A percentile compares a stretch with the other conserved stretches of the same genome.
These are phyloP conservation scores for Termitomyces sp. DNA, from an alignment of 768 basidiomycete genomes.

Conservation along the genomic window DNA sequence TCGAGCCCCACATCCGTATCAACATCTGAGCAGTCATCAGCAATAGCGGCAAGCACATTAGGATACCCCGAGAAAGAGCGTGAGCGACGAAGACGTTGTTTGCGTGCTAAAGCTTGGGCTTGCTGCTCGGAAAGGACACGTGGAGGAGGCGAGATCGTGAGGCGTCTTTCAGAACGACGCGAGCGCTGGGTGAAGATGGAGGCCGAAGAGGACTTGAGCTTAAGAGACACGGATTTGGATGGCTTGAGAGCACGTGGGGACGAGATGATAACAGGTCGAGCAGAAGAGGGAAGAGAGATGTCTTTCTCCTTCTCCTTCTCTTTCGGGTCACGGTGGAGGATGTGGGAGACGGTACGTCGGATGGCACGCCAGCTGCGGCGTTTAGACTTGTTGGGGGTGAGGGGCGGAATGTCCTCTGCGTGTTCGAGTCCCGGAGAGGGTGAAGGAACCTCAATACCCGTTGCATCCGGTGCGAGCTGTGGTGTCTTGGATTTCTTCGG, in stretches of 20 bases:
- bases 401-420: neutral
- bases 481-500: neutral
- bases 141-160: constrained; percentile 6
- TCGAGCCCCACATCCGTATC: constrained; percentile 16
- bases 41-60: constrained; percentile 10
- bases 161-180: constrained; percentile 2
- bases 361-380: constrained; percentile 16
- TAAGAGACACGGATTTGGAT: constrained; percentile 1
- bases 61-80: constrained; percentile 20
- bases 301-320: constrained; percentile 1
- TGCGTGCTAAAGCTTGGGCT: neutral
- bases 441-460: neutral
- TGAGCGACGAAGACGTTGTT: constrained; percentile 13
- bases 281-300: neutral
- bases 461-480: neutral
- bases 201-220: constrained; percentile 13
- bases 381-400: neutral
- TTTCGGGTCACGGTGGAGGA: constrained; percentile 10
- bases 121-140: constrained; percentile 2
- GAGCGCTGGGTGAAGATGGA: constrained; percentile 7
- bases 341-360: constrained; percentile 17
- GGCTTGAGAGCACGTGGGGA: neutral
- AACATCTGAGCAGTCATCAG: neutral
- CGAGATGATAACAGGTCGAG: neutral
- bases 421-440: neutral